phyloP scores from a whole-genome alignment of 1,284 basidiomycete species.

The Ceratobasidium theobromae region DNA sequence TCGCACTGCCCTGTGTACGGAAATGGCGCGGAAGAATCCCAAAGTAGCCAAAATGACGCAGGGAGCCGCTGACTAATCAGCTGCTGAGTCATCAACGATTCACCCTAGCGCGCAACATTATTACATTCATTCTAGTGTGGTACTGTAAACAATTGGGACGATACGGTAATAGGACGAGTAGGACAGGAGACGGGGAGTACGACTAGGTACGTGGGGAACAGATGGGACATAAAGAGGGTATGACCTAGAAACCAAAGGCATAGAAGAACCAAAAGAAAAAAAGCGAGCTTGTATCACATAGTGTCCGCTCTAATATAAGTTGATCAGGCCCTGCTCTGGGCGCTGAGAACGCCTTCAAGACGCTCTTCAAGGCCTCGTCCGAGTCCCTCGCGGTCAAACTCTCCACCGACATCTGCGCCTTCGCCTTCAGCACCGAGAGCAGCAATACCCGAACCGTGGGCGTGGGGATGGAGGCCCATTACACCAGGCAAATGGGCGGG shows the following conservation, averaged over 20 bases:
- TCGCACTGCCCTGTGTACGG: too few relatives aligned
- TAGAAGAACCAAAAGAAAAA: not conserved
- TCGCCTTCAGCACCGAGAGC: slow-evolving; percentile 1
- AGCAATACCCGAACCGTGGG: not conserved
- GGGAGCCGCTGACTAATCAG: too few relatives aligned
- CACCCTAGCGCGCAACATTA: too few relatives aligned
- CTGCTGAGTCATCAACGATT: too few relatives aligned
- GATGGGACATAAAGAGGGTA: not conserved
- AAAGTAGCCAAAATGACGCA: too few relatives aligned
- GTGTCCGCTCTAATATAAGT: not conserved
- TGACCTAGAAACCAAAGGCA: not conserved
- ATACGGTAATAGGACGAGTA: too few relatives aligned
- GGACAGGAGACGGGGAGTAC: not conserved
- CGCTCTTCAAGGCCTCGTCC: slow-evolving; percentile 33
- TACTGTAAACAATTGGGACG: too few relatives aligned
- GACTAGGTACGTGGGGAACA: not conserved
- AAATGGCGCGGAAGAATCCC: too few relatives aligned
- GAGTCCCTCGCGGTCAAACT: slow-evolving; percentile 32
- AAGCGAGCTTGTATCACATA: not conserved
- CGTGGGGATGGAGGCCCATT: slow-evolving; percentile 19
- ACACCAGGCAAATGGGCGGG: slow-evolving; percentile 30
- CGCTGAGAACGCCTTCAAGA: slow-evolving; percentile 26
- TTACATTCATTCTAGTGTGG: too few relatives aligned
- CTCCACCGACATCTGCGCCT: slow-evolving; percentile 29
- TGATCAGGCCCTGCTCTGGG: not conserved